These are phyloP conservation scores for Parachaetomium inaequale DNA, from an alignment of 495 filamentous ascomycete species.

Conservation along the genomic window DNA sequence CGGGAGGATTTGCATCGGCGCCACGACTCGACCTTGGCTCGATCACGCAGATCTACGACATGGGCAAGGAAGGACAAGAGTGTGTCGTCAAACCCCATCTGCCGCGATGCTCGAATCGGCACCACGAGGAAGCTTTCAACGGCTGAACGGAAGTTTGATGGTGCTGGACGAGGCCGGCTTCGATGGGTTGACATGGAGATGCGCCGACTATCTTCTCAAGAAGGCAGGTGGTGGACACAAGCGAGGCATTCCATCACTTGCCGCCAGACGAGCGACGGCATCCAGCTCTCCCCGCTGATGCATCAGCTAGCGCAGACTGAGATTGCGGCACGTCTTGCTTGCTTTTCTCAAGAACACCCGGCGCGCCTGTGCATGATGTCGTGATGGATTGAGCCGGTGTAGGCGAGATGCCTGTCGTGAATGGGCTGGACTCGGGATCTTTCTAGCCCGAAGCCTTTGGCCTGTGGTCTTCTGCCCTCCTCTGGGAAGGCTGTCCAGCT, in stretches of 20 bases:
- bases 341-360: slow-evolving; percentile 7
- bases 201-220: slow-evolving; percentile 15
- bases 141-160: background rate
- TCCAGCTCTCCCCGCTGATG: background rate
- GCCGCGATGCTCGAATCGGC: background rate
- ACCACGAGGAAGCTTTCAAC: background rate
- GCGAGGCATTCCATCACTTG: slow-evolving; percentile 11
- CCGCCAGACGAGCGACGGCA: slow-evolving; percentile 8
- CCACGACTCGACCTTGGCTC: background rate
- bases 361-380: slow-evolving; percentile 8
- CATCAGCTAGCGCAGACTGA: slow-evolving; percentile 14
- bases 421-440: background rate
- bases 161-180: background rate
- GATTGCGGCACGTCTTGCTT: slow-evolving; percentile 14
- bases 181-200: background rate
- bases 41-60: background rate
- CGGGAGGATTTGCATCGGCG: background rate
- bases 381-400: slow-evolving; percentile 24
- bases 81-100: background rate
- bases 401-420: slow-evolving; percentile 10
- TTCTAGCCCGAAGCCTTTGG: background rate
- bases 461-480: background rate
- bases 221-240: slow-evolving; percentile 20
- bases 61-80: background rate
- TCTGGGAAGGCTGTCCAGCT: background rate